A percentile compares a stretch with the other conserved stretches of the same genome.
Conservation (phyloP, 805 yeast species). For the Maudiozyma serrabonitensis region DNA sequence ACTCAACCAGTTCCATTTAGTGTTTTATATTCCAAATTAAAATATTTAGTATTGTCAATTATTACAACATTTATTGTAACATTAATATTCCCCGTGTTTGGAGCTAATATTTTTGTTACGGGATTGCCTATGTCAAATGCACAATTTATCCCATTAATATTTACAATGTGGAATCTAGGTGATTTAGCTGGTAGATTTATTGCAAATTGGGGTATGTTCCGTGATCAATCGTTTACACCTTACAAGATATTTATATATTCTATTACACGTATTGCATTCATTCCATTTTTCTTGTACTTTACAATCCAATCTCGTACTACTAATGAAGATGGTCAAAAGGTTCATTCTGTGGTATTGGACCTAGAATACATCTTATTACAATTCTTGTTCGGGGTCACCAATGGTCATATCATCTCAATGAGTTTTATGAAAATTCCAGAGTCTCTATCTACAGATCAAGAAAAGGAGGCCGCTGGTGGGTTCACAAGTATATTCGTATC, state of each 20-base stretch:
- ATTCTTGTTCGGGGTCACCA: conserved; percentile 72
- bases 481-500: conserved; percentile 75
- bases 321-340: not conserved
- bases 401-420: conserved; percentile 76
- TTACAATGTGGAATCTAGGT: conserved; percentile 81
- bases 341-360: conserved; percentile 39
- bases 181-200: conserved; percentile 68
- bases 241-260: conserved; percentile 44
- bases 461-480: conserved; percentile 90
- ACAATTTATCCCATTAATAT: conserved; percentile 65
- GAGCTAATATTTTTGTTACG: conserved; percentile 51
- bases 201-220: conserved; percentile 39
- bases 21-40: conserved; percentile 51
- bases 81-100: conserved; percentile 79
- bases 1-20: conserved; percentile 42
- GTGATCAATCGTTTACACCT: conserved; percentile 15
- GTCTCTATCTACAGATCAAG: conserved; percentile 49
- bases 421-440: conserved; percentile 69
- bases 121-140: conserved; percentile 23
- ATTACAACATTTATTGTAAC: conserved; percentile 67
- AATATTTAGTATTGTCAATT: conserved; percentile 56
- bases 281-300: conserved; percentile 67
- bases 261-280: conserved; percentile 42
- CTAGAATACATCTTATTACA: conserved; percentile 59
- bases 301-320: conserved; percentile 17